Percentiles rank a stretch among this genome's conserved stretches.
Evolutionary conservation across 2,329 filamentous ascomycete genomes (phyloP).

Genomic region (Ascochyta clinopodiicola): DNA sequence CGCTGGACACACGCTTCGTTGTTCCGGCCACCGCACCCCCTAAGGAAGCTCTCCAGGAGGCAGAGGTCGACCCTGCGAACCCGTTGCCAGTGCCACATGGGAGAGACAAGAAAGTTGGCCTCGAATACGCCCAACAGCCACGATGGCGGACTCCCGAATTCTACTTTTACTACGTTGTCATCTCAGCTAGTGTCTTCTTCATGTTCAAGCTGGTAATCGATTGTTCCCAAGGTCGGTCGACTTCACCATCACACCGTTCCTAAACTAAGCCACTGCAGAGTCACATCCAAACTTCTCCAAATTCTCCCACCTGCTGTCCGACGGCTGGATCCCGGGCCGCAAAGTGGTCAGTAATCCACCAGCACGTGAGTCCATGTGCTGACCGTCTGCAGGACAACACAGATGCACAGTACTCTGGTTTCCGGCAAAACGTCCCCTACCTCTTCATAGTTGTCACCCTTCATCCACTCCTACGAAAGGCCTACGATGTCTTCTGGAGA

Average conservation of each 20-base stretch:
- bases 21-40: slow-evolving; percentile 72
- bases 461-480: slow-evolving; percentile 78
- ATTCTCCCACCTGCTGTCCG: slow-evolving; percentile 72
- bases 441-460: slow-evolving; percentile 74
- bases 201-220: slow-evolving; percentile 93
- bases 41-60: slow-evolving; percentile 46
- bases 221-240: slow-evolving; percentile 75
- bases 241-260: background rate
- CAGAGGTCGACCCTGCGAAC: slow-evolving; percentile 41
- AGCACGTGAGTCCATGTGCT: slow-evolving; percentile 3
- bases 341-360: slow-evolving; percentile 70
- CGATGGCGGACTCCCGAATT: slow-evolving; percentile 91
- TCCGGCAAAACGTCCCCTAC: slow-evolving; percentile 85
- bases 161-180: slow-evolving; percentile 76
- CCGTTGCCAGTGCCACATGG: slow-evolving; percentile 36
- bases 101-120: slow-evolving; percentile 26
- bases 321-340: slow-evolving; percentile 91
- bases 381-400: slow-evolving; percentile 73
- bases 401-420: slow-evolving; percentile 84
- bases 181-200: slow-evolving; percentile 71
- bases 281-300: slow-evolving; percentile 81
- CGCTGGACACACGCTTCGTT: slow-evolving; percentile 75
- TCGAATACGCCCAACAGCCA: slow-evolving; percentile 63
- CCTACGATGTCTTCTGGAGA: slow-evolving; percentile 66
- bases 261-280: slow-evolving; percentile 57